Base-by-base conservation (phyloP, 2,329 filamentous ascomycete species). In the Blastomyces emzantsi region DNA sequence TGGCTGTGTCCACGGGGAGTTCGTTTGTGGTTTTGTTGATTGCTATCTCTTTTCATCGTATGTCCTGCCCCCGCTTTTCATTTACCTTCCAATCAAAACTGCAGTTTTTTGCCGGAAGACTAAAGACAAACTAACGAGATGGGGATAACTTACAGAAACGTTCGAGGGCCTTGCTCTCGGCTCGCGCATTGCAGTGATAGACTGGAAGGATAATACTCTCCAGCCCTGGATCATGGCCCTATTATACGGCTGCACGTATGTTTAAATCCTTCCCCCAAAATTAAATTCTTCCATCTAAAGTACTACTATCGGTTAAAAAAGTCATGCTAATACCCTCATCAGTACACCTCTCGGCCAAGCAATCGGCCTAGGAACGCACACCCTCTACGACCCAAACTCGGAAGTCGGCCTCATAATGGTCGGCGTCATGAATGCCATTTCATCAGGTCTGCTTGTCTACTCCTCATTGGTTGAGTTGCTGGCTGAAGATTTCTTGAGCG, bases 371-470 rank as follows among this genome's bases (percentile, higher is more conserved):
- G 78, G 86, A 2, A 85, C 90, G 2, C 88, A 92, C 71, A 84
- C 83, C 15, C 79, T 91, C 67, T 93, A 92, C 75, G 87, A 89
- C 66, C 89, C 90, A 0, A 81, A 84, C 70, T 89, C 87, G 65
- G 84, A 90, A 73, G 83, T 85, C 0, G 89, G 90, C 0, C 77
- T 93, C 41, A 78, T 93, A 15, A 84, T 92, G 72, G 89, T 92
- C 1, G 90, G 90, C 17, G 83, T 89, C 69, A 92, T 92, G 88
- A 92, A 93, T 68, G 89, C 88, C 59, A 87, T 93, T 47, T 90
- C 87, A 0, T 85, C 87, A n/a, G 90, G 90, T 0, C 78, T 93
- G 49, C 75, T 93, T 45, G 80, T 92, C 7, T 93, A 90, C 70
- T 89, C 90, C 0, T 89, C 88, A 0, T 76, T 93, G 28, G 89